Base-by-base conservation (phyloP, 129 eudicot species). In the Oenanthe sinensis region DNA sequence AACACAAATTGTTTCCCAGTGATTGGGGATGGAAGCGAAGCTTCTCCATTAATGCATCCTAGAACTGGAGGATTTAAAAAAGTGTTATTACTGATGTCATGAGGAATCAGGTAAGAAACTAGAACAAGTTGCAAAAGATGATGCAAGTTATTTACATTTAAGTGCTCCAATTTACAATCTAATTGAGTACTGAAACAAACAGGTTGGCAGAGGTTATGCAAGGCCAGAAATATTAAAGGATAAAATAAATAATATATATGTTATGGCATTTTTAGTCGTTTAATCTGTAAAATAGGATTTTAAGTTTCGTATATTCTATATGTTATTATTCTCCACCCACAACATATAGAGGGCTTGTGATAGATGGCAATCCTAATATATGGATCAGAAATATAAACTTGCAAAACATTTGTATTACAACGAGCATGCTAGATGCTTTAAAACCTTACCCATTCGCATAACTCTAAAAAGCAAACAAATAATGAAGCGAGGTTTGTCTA, bases 1-100 rank as follows among this genome's bases (percentile, higher is more conserved):
- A 92, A 71, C 75, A 92, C 92, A 75, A 92, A 92, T 78, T 86
- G 83, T 79, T 87, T 92, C 46, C 85, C 90, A 5, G 80, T 82
- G 67, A 92, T 78, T 30, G 95, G 92, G 72, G 93, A 88, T 52
- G 83, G 82, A 77, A 75, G 77, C 24, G 68, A 77, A 49, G 85
- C 87, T 74, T 86, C 85, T 71, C 87, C 89, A n/a, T 85, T 82
- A n/a, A 72, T 76, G n/a, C 83, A 77, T 39, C 88, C 88, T 78
- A 83, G 74, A 52, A 76, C 93, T 89, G 84, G 54, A 63, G 74
- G 15, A 11, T 36, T 48, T 12, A 22, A n/a, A 70, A 49, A 15
- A 20, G 33, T 17, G 50, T 65, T 12, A 50, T 13, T 8, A 74
- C 8, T 16, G 4, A 67, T 65, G 81, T 78, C 14, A 78, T 4